phyloP scores from a whole-genome alignment of 2,329 filamentous ascomycete genomes.

The Verticillium nubilum region DNA sequence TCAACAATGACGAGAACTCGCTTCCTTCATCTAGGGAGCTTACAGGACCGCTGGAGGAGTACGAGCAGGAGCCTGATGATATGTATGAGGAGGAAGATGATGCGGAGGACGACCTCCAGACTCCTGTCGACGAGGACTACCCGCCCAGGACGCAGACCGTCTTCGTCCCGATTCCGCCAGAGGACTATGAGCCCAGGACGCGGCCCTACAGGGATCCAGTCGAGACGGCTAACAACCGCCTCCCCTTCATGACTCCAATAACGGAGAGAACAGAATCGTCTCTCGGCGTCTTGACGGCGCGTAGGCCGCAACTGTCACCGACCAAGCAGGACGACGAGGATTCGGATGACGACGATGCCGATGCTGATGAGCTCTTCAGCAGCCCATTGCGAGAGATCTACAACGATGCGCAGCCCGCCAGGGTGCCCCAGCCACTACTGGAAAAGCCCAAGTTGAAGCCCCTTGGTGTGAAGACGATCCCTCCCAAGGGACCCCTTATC shows the following conservation, averaged over 20 bases:
- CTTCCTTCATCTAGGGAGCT: conserved; percentile 18
- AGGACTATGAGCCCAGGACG: conserved; percentile 77
- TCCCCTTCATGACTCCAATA: conserved; percentile 98
- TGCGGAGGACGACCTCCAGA: conserved; percentile 8
- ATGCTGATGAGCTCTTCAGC: conserved; percentile 41
- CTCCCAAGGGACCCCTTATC: conserved; percentile 66
- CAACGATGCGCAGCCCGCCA: conserved; percentile 42
- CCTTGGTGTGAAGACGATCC: conserved; percentile 31
- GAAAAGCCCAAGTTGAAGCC: conserved; percentile 39
- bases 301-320: conserved; percentile 3
- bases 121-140: conserved; percentile 25
- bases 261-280: conserved; percentile 93
- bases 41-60: conserved; percentile 20
- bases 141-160: conserved; percentile 52
- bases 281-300: conserved; percentile 36
- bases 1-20: conserved; percentile 23
- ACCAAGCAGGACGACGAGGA: conserved; percentile 14
- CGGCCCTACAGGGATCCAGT: conserved; percentile 76
- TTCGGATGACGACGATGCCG: conserved; percentile 22
- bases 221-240: conserved; percentile 78
- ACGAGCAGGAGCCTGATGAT: conserved; percentile 24
- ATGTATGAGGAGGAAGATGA: conserved; percentile 24
- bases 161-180: conserved; percentile 78
- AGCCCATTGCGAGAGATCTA: conserved; percentile 69
- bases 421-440: conserved; percentile 46